Conservation (phyloP, 1,284 basidiomycete species). For the Apiotrichum brassicae region DNA sequence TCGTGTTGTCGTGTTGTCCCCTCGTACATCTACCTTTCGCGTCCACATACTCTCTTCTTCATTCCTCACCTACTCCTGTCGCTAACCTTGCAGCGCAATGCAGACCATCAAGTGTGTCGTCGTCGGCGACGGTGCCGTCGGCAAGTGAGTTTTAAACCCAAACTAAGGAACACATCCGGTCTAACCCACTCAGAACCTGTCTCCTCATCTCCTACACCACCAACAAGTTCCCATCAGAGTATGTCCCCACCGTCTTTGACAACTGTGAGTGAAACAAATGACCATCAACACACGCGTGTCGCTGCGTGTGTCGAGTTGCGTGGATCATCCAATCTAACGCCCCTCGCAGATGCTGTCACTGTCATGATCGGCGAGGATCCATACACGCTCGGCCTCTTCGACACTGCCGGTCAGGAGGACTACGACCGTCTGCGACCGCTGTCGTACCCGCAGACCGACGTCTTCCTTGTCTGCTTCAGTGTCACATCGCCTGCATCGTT, state of each 20-base stretch:
- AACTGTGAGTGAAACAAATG: constrained; percentile 52
- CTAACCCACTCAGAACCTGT: constrained; percentile 65
- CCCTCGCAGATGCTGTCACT: constrained; percentile 78
- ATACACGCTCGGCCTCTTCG: constrained; percentile 95
- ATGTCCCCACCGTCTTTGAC: constrained; percentile 82
- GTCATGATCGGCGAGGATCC: constrained; percentile 99
- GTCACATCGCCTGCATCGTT: constrained; percentile 98
- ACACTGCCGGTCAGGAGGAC: constrained; percentile 99
- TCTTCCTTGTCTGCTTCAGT: constrained; percentile 98
- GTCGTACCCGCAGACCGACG: constrained; percentile 99
- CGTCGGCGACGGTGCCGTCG: constrained; percentile 98
- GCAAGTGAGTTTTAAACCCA: constrained; percentile 57
- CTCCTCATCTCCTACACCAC: constrained; percentile 95
- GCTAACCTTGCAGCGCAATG: constrained; percentile 51
- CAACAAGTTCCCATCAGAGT: constrained; percentile 97
- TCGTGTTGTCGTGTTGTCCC: no score
- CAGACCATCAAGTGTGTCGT: constrained; percentile 98
- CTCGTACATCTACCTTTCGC: no score
- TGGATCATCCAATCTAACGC: no score
- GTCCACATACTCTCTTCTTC: no score
- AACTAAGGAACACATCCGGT: background rate
- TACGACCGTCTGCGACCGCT: constrained; percentile 92
- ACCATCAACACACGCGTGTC: constrained; percentile 9
- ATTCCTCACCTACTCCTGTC: no score
- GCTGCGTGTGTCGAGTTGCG: no score